Evolutionary conservation across 2,329 filamentous ascomycete genomes (phyloP).

Genomic region (Stachybotrys chlorohalonatus): DNA sequence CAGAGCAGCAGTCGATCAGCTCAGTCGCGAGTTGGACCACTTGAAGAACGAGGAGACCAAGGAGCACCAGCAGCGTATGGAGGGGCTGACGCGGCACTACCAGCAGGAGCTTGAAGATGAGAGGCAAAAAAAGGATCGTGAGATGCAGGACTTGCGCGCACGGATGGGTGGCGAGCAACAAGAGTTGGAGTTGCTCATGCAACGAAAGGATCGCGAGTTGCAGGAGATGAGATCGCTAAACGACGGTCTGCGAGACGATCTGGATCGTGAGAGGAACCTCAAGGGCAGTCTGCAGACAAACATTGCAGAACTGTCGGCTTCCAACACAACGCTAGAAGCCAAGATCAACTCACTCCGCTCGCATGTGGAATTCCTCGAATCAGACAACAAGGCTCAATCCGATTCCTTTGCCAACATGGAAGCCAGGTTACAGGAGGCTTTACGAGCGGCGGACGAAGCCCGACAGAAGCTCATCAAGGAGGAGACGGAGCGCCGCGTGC

Average conservation of each 20-base stretch:
- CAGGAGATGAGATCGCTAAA: slow-evolving; percentile 34
- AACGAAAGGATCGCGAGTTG: slow-evolving; percentile 46
- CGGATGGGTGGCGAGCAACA: slow-evolving; percentile 42
- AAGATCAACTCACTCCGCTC: slow-evolving; percentile 68
- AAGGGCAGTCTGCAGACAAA: slow-evolving; percentile 44
- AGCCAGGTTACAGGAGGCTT: slow-evolving; percentile 67
- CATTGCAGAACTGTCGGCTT: slow-evolving; percentile 49
- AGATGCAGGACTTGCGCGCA: slow-evolving; percentile 55
- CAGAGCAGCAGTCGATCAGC: slow-evolving; percentile 19
- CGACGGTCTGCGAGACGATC: slow-evolving; percentile 37
- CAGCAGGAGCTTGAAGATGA: slow-evolving; percentile 60
- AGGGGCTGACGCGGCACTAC: slow-evolving; percentile 53
- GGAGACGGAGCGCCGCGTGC: slow-evolving; percentile 78
- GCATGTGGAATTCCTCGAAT: slow-evolving; percentile 83
- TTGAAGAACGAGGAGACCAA: slow-evolving; percentile 37
- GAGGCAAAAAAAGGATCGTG: slow-evolving; percentile 44
- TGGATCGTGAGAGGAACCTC: slow-evolving; percentile 55
- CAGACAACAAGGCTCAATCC: slow-evolving; percentile 81
- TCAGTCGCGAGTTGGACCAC: slow-evolving; percentile 35
- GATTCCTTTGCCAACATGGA: slow-evolving; percentile 78
- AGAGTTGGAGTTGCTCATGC: slow-evolving; percentile 35
- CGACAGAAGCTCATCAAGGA: slow-evolving; percentile 81
- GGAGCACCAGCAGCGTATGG: slow-evolving; percentile 59
- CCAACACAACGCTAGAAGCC: slow-evolving; percentile 61
- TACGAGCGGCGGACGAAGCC: slow-evolving; percentile 58